phyloP scores from a whole-genome alignment of 495 filamentous ascomycete genomes.

The Chaetomium fimeti region DNA sequence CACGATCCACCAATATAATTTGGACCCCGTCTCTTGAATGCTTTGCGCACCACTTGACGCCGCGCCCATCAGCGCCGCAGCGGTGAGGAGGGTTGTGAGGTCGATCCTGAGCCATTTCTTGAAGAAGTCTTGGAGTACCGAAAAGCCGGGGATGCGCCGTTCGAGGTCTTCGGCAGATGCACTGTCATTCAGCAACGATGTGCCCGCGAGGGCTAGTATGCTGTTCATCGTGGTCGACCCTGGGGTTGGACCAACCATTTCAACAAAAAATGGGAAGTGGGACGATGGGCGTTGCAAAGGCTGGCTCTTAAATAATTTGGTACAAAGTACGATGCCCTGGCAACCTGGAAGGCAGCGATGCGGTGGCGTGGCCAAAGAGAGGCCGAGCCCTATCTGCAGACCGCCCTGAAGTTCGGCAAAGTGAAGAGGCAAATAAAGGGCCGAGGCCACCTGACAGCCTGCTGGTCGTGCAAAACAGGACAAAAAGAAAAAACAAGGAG shows the following conservation, averaged over 20 bases:
- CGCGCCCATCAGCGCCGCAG: slow-evolving; percentile 37
- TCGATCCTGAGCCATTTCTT: slow-evolving; percentile 37
- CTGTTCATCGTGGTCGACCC: slow-evolving; percentile 25
- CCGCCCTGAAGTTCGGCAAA: not conserved
- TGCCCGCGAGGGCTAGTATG: slow-evolving; percentile 32
- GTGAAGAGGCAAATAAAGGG: not conserved
- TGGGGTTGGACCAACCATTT: no score
- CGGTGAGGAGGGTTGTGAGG: slow-evolving; percentile 34
- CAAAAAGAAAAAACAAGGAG: not conserved
- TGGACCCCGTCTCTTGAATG: slow-evolving; percentile 27
- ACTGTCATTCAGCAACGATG: slow-evolving; percentile 24
- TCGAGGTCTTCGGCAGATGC: slow-evolving; percentile 28
- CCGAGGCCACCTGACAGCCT: not conserved
- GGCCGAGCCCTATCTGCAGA: not conserved
- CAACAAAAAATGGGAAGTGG: no score
- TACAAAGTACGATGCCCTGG: not conserved
- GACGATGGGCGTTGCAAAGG: not conserved
- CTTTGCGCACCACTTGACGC: slow-evolving; percentile 30
- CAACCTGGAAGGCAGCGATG: not conserved
- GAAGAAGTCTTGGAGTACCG: slow-evolving; percentile 30
- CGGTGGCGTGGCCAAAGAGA: not conserved
- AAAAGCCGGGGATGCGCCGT: slow-evolving; percentile 31
- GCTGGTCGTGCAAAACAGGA: not conserved
- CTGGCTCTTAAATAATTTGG: not conserved
- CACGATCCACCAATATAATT: slow-evolving; percentile 43